Evolutionary conservation across 2,329 filamentous ascomycete species (phyloP), one percentile per base, ranked within the genome.

Genomic region (Aspergillus versicolor): DNA sequence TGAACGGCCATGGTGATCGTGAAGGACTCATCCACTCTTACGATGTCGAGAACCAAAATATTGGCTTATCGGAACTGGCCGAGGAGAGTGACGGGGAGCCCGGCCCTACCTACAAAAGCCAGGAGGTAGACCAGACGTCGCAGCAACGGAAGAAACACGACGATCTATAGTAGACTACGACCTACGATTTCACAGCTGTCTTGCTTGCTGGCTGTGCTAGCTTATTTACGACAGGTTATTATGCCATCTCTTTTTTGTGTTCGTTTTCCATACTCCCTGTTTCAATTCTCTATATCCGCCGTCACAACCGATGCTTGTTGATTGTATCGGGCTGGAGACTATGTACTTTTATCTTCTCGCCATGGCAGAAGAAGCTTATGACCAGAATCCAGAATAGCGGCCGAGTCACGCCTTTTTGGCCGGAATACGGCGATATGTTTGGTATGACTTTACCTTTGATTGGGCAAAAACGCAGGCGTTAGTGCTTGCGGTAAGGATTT

Each of bases 1-100:
- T 83, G 59, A 84, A 77, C 52, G 77, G 78, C 24, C 70, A 79
- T 40, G 78, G 85, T 38, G 91, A 94, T 65, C 84, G 90, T 54
- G 88, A 92, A 63, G 90, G 90, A 4, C 80, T 97, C 22, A 96
- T 97, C 73, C 88, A 89, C 60, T 88, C 87, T 11, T 97, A 96
- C 67, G 93, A 97, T 66, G 86, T 94, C 59, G 92, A 97, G 71
- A 86, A 89, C 44, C 82, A 82, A 42, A 85, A 84, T 5, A 91
- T 95, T 61, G 90, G 90, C 41, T 80, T 97, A 46, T 85, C 85
- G 13, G 91, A 96, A 65, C 78, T 97, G 40, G 83, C 88, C 2
- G 89, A 92, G 63, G 90, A 94, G 61, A 89, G 83, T 63, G 88
- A 90, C 30, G 88, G 71, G 8, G 72, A 69, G 55, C 71, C 71